Evolutionary conservation across 768 basidiomycete species (phyloP).

Genomic region (Lactarius hengduanensis): DNA sequence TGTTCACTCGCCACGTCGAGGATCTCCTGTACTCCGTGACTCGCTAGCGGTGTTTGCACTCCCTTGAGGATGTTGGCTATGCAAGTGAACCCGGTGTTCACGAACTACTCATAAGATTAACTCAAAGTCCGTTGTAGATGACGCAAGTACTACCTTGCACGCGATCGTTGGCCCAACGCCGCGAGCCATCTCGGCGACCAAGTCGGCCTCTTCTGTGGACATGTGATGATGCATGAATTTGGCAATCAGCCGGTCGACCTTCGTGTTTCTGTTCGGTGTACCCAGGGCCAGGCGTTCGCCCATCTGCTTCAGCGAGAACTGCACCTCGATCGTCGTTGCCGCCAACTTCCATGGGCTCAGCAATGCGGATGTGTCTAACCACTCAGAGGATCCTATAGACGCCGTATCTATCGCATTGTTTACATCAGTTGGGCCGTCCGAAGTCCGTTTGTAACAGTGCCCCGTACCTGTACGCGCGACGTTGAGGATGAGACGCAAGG

Average conservation of each 20-base stretch:
- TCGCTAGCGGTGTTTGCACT: constrained; percentile 29
- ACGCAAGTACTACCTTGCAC: constrained; percentile 50
- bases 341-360: constrained; percentile 84
- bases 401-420: constrained; percentile 14
- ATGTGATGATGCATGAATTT: constrained; percentile 72
- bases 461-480: constrained; percentile 57
- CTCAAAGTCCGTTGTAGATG: neutral
- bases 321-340: constrained; percentile 76
- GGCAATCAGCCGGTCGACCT: constrained; percentile 63
- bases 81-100: constrained; percentile 69
- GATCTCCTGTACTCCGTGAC: constrained; percentile 35
- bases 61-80: constrained; percentile 55
- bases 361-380: constrained; percentile 60
- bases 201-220: constrained; percentile 76
- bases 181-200: constrained; percentile 78
- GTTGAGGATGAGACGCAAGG: constrained; percentile 63
- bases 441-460: neutral
- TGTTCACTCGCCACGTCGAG: constrained; percentile 54
- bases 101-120: constrained; percentile 47
- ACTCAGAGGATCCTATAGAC: constrained; percentile 55
- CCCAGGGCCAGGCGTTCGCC: constrained; percentile 65
- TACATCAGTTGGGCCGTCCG: neutral
- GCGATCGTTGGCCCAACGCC: constrained; percentile 66
- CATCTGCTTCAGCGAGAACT: constrained; percentile 71
- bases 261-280: constrained; percentile 54